These are phyloP conservation scores for Leishmania braziliensis DNA, from an alignment of 208 protist genomes.

Conservation along the genomic window DNA sequence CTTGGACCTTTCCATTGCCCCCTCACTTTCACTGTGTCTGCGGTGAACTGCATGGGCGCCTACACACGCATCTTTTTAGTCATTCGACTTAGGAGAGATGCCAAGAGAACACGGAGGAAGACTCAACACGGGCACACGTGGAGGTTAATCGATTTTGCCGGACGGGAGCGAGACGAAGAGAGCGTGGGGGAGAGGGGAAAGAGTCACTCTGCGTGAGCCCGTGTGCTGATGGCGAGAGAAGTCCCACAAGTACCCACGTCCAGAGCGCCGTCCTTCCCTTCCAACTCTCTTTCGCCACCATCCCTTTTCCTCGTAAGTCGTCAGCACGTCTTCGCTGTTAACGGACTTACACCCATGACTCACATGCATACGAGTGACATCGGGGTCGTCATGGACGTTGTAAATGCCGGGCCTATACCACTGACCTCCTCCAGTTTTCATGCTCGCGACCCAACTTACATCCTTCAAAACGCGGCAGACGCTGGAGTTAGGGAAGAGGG, in stretches of 20 bases:
- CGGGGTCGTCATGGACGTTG: background rate
- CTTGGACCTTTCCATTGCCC: background rate
- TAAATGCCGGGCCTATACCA: background rate
- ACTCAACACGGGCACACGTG: conserved; percentile 6
- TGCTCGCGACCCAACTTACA: background rate
- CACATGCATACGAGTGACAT: background rate
- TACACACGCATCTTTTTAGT: background rate
- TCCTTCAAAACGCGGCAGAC: background rate
- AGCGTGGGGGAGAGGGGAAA: background rate
- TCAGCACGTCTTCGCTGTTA: background rate
- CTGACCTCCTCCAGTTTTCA: background rate
- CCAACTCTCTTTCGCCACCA: background rate
- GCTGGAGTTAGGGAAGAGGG: background rate
- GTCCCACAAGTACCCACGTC: background rate
- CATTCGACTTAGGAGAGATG: background rate
- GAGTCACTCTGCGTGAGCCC: background rate
- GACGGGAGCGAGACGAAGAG: background rate
- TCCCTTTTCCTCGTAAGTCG: background rate
- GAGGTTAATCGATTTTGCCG: background rate
- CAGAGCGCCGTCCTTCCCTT: background rate
- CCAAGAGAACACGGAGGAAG: background rate
- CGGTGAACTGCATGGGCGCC: background rate
- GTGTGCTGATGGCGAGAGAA: background rate
- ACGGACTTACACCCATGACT: background rate
- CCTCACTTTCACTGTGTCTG: background rate